A percentile compares a stretch with the other conserved stretches of the same genome.
Evolutionary conservation across 2,329 filamentous ascomycete species (phyloP).

Genomic region (Trichoderma sp.): DNA sequence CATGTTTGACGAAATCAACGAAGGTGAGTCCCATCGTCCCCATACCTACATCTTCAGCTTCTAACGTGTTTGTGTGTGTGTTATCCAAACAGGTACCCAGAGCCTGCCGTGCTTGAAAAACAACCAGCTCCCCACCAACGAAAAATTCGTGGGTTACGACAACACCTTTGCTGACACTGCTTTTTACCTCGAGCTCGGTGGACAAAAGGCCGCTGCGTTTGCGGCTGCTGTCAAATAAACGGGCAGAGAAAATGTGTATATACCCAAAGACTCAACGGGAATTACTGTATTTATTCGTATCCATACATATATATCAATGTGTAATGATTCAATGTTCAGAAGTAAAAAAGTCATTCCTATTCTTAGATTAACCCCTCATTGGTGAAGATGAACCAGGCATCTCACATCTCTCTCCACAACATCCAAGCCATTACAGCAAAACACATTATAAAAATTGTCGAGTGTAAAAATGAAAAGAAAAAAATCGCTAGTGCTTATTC

Average conservation of each 20-base stretch:
- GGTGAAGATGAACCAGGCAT: background rate
- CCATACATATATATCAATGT: background rate
- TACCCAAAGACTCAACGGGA: background rate
- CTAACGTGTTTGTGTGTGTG: background rate
- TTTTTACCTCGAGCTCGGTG: slow-evolving; percentile 1
- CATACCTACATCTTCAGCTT: background rate
- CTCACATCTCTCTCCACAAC: background rate
- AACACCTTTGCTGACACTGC: background rate
- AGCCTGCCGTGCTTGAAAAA: slow-evolving; percentile 5
- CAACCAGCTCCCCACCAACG: slow-evolving; percentile 15
- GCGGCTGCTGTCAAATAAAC: background rate
- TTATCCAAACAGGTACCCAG: background rate
- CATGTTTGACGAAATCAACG: slow-evolving; percentile 19
- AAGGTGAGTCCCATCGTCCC: background rate
- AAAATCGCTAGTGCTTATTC: slow-evolving; percentile 5
- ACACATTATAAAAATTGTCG: background rate
- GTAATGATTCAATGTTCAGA: background rate
- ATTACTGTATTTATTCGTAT: background rate
- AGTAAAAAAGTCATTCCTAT: background rate
- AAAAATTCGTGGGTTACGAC: slow-evolving; percentile 17
- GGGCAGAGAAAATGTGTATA: background rate
- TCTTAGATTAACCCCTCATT: background rate
- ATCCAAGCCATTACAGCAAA: background rate
- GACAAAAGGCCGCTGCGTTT: slow-evolving; percentile 13
- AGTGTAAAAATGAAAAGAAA: background rate